A percentile compares a stretch with the other conserved stretches of the same genome.
Evolutionary conservation across 768 basidiomycete species (phyloP).

Genomic region (Amanita rubescens): DNA sequence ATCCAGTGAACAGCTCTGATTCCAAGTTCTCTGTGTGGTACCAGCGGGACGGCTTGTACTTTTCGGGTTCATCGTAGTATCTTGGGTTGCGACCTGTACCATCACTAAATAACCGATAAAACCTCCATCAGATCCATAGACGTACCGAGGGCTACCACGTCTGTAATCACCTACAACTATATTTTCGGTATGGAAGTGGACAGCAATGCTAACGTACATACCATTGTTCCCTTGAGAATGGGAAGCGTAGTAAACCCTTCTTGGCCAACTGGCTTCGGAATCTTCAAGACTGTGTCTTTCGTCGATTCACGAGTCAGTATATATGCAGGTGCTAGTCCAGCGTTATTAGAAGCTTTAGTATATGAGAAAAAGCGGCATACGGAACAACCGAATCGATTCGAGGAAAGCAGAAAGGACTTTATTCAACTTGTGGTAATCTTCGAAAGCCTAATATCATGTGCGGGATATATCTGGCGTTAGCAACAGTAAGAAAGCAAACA

Average conservation of each 20-base stretch:
- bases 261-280: conserved; percentile 33
- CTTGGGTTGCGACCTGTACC: conserved; percentile 40
- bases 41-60: conserved; percentile 46
- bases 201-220: conserved; percentile 8
- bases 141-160: conserved; percentile 45
- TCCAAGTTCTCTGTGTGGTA: conserved; percentile 29
- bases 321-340: conserved; percentile 29
- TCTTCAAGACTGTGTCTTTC: conserved; percentile 33
- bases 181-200: not conserved
- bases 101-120: not conserved
- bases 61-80: conserved; percentile 40
- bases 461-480: not conserved
- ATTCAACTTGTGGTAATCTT: conserved; percentile 33
- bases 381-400: conserved; percentile 38
- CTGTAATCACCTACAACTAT: conserved; percentile 28
- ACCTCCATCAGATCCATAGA: conserved; percentile 3
- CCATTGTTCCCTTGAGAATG: conserved; percentile 32
- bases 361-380: conserved; percentile 21
- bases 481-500: conserved; percentile 3
- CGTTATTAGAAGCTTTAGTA: not conserved
- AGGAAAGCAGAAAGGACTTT: conserved; percentile 38
- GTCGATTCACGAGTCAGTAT: conserved; percentile 34
- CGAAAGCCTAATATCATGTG: conserved; percentile 22
- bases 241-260: conserved; percentile 30
- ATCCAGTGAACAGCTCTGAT: conserved; percentile 38